Base-by-base conservation (phyloP, 441 rosid species). In the Geranium incanum region DNA sequence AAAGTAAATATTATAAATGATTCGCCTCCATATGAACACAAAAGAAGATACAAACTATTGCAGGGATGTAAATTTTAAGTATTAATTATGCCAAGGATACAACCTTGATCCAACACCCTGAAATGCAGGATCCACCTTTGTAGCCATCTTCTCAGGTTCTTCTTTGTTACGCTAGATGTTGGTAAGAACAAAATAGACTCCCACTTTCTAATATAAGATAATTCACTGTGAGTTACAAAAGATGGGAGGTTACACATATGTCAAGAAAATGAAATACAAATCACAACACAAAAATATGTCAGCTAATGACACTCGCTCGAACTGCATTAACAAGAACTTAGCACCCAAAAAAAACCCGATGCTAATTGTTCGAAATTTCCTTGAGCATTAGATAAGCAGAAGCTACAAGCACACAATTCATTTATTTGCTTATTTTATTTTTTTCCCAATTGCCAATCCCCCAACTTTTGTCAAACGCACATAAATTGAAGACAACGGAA, bases 71-170 rank as follows among this genome's bases (percentile, higher is more conserved):
- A 11, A 28, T 15, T 19, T 71, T 5, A 15, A 37, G 76, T 65
- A 43, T 43, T 70, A 13, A 19, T 76, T 64, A 3, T 28, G 41
- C 8, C 66, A 79, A 88, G 96, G 92, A 92, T 95, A 95, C 99
- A 80, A 75, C 87, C 88, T 90, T 81, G 90, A 97, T n/a, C 99
- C 99, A 36, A 81, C 92, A 81, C 98, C 98, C 77, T 90, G 98
- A 81, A 95, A 95, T 62, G 96, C 97, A 80, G 97, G 98, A 81
- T 95, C 99, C 83, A 88, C 80, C 81, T 95, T 92, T 48, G 87
- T 72, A 67, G 99, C 78, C 77, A 84, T 85, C 77, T 68, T 65
- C 83, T 74, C 76, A 75, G 66, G 66, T 55, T 55, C 71, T 68
- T 72, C 75, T 69, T 70, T 72, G 74, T 63, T 66, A 1, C 64